These are phyloP conservation scores for Stemphylium vesicarium DNA, from an alignment of 2,329 filamentous ascomycete genomes.

Conservation along the genomic window DNA sequence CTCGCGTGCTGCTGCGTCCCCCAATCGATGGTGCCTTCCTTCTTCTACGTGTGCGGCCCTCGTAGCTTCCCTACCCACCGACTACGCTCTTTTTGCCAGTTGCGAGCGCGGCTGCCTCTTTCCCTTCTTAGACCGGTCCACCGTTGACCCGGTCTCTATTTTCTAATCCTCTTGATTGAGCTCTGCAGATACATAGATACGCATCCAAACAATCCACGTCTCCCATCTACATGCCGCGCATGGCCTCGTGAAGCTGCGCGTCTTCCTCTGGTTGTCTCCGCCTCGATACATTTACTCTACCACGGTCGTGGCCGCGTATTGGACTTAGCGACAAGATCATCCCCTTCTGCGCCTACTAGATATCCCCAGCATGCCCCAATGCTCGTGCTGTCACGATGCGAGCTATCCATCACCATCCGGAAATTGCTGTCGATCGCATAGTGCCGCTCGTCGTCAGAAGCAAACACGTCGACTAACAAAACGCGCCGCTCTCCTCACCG, in stretches of 20 bases:
- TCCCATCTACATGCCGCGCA: constrained; percentile 30
- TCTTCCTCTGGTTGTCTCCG: constrained; percentile 30
- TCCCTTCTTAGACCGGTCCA: constrained; percentile 33
- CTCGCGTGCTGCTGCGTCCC: constrained; percentile 23
- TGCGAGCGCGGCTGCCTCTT: constrained; percentile 33
- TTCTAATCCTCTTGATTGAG: constrained; percentile 15
- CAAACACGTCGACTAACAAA: constrained; percentile 24
- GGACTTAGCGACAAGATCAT: constrained; percentile 14
- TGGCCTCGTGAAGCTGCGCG: constrained; percentile 43
- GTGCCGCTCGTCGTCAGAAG: constrained; percentile 28
- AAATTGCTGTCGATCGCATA: constrained; percentile 17
- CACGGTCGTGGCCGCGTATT: constrained; percentile 18
- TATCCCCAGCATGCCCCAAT: constrained; percentile 26
- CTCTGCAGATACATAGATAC: constrained; percentile 19
- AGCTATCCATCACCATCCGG: constrained; percentile 9
- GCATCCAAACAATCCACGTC: constrained; percentile 13
- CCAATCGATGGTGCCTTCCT: constrained; percentile 33
- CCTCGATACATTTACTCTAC: constrained; percentile 22
- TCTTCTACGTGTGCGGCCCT: constrained; percentile 31
- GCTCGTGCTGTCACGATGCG: constrained; percentile 17
- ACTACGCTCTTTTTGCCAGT: constrained; percentile 45
- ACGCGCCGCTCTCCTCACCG: constrained; percentile 28
- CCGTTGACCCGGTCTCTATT: constrained; percentile 23
- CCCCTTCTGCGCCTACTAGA: constrained; percentile 13
- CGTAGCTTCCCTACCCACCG: constrained; percentile 47